Percentiles rank a stretch among this genome's conserved stretches.
phyloP scores from a whole-genome alignment of 2,329 filamentous ascomycete genomes.

The Intubia oerlemansii region DNA sequence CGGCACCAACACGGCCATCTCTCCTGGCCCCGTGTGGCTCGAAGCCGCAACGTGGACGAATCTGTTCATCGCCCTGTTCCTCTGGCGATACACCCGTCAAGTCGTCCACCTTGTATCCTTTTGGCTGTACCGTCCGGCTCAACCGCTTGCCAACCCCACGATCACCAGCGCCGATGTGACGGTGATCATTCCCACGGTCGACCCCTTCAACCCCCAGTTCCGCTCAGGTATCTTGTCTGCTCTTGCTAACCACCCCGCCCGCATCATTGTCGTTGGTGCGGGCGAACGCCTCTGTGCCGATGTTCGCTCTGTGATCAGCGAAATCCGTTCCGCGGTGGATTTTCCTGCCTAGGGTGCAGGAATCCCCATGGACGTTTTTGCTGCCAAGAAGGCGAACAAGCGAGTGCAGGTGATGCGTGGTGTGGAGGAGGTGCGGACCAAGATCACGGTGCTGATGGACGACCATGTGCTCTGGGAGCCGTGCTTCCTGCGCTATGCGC shows the following conservation, averaged over 20 bases:
- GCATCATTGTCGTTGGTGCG: conserved; percentile 23
- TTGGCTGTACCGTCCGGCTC: conserved; percentile 17
- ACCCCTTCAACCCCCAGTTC: conserved; percentile 20
- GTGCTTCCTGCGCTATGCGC: conserved; percentile 18
- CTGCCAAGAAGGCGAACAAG: conserved; percentile 20
- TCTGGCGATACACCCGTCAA: conserved; percentile 24
- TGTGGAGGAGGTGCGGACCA: conserved; percentile 15
- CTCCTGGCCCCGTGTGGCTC: no score
- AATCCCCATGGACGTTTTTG: conserved; percentile 12
- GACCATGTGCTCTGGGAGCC: conserved; percentile 30
- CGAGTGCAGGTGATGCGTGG: conserved; percentile 23
- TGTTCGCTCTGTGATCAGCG: conserved; percentile 6
- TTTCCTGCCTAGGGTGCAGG: conserved; percentile 1
- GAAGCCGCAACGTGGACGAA: no score
- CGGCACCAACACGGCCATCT: no score
- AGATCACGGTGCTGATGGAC: conserved; percentile 24
- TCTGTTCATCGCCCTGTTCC: conserved; percentile 16
- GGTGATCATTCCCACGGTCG: conserved; percentile 29
- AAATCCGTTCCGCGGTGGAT: background rate
- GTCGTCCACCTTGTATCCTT: conserved; percentile 20
- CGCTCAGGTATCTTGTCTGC: conserved; percentile 18
- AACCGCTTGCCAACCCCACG: conserved; percentile 10
- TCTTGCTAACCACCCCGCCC: conserved; percentile 16
- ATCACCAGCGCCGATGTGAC: conserved; percentile 20
- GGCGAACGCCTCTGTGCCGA: conserved; percentile 12